Conservation (phyloP, 179 eudicot species). For the Gypsophila paniculata region DNA sequence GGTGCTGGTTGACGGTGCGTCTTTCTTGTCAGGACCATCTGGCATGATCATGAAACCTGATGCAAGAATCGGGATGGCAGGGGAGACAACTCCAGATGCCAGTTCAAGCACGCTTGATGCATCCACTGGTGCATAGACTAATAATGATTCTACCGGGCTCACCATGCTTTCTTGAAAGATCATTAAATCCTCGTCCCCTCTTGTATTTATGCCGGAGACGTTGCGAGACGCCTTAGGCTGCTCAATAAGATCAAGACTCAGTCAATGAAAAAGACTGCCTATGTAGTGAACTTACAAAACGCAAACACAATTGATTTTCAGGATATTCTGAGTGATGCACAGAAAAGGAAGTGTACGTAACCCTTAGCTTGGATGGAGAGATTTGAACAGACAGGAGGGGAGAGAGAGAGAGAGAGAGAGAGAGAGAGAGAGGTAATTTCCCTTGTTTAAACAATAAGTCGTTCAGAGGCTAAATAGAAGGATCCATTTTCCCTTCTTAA, state of each 20-base stretch:
- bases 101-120: conserved; percentile 30
- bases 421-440: too few relatives aligned
- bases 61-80: conserved; percentile 48
- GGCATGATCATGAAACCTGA: conserved; percentile 54
- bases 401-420: too few relatives aligned
- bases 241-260: not conserved
- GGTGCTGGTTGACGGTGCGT: conserved; percentile 32
- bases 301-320: not conserved
- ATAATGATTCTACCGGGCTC: conserved; percentile 41
- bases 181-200: conserved; percentile 33
- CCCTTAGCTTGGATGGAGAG: too few relatives aligned
- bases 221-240: conserved; percentile 41
- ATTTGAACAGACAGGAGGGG: too few relatives aligned
- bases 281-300: not conserved
- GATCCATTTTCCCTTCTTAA: too few relatives aligned
- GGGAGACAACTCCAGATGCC: conserved; percentile 40
- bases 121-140: conserved; percentile 57
- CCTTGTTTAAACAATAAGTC: too few relatives aligned
- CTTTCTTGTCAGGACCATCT: conserved; percentile 33
- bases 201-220: too few relatives aligned
- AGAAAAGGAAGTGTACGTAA: not conserved
- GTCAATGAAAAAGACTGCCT: not conserved
- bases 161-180: conserved; percentile 61
- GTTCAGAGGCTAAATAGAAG: too few relatives aligned
- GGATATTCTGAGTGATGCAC: not conserved